Base-by-base conservation (phyloP, 2,329 filamentous ascomycete genomes). In the Diaporthe sp. region DNA sequence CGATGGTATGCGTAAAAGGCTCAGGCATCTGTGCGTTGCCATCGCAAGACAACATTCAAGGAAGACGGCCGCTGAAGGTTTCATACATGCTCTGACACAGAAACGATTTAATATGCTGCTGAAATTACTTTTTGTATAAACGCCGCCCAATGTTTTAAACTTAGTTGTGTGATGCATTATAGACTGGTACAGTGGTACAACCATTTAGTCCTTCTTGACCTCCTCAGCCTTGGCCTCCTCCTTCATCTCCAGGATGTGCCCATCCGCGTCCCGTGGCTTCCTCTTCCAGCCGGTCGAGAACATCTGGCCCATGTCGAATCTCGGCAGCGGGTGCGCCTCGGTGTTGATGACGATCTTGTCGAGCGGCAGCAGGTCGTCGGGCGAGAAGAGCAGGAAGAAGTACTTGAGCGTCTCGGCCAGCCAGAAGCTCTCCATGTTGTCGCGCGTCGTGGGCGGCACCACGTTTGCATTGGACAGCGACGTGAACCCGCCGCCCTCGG, bases 401-500 rank as follows among this genome's bases (percentile, higher is more conserved):
- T 99, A 99, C 86, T 99, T 99, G 60, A 99, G 88, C 31, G 97
- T 99, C 86, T 99, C 97, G 62, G 97, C 96, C 88, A 99, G 90
- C 97, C 97, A 99, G 86, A 98, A 98, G 82, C 95, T 97, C 86
- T 99, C 97, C 96, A 99, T 98, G 80, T 98, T 98, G 84, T 99
- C 96, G 76, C 92, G 89, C 61, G 88, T 86, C 19, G 87, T 84
- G 0, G 95, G 92, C 28, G 96, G 95, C 13, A 97, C 85, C 7
- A 85, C 84, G 78, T 93, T 92, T 37, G 95, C 96, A 82, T 97
- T 91, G 25, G 89, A 89, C 77, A 98, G 87, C 78, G 94, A 96
- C 1, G 94, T 95, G 82, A 97, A 98, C 0, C 95, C 95, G 53
- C 92, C 92, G 51, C 92, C 92, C 53, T 96, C 93, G 58, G 91